These are phyloP conservation scores for Cornus florida DNA, from an alignment of 148 eudicot genomes.

Conservation along the genomic window DNA sequence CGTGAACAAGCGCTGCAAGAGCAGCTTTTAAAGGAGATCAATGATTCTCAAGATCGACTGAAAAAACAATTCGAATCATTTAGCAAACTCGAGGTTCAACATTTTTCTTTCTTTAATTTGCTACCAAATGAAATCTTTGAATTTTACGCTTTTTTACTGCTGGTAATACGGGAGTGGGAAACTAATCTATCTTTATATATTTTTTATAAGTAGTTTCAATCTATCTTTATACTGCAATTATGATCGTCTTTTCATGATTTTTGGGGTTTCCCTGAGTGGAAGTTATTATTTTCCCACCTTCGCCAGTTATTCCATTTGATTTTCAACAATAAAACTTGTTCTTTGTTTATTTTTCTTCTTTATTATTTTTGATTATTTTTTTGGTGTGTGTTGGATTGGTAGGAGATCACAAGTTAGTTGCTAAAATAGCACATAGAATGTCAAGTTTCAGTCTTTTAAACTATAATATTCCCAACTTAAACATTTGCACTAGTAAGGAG, in stretches of 20 bases:
- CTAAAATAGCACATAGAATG: no score
- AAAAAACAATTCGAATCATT: slow-evolving; percentile 65
- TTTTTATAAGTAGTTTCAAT: neutral
- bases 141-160: neutral
- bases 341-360: neutral
- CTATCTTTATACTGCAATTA: neutral
- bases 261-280: neutral
- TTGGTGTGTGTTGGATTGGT: neutral
- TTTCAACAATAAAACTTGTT: neutral
- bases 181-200: neutral
- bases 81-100: slow-evolving; percentile 71
- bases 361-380: neutral
- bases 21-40: slow-evolving; percentile 75
- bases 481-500: no score
- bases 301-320: neutral
- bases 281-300: neutral
- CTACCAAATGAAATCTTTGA: neutral
- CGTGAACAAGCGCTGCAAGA: slow-evolving; percentile 85
- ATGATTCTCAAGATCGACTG: slow-evolving; percentile 66
- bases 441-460: no score
- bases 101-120: neutral
- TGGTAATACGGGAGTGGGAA: neutral
- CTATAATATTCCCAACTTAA: no score
- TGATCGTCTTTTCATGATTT: slow-evolving; percentile 2
- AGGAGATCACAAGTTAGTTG: neutral